A percentile compares a stretch with the other conserved stretches of the same genome.
These are phyloP conservation scores for Melanopsichium pennsylvanicum DNA, from an alignment of 1,284 basidiomycete species.

Conservation along the genomic window DNA sequence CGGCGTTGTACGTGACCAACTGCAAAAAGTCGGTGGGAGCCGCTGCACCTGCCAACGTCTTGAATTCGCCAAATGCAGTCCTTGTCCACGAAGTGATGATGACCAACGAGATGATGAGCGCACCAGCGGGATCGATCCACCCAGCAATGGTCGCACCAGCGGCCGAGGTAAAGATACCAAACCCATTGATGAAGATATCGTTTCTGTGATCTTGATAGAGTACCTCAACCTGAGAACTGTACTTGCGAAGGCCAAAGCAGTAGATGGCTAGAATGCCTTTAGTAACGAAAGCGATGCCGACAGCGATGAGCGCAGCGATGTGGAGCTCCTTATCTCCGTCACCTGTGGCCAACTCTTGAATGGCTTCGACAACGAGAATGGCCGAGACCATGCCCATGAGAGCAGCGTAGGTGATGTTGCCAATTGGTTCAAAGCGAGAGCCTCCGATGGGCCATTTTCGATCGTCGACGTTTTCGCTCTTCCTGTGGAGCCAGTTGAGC, in stretches of 20 bases:
- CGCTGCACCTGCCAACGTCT: conserved; percentile 85
- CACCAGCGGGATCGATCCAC: conserved; percentile 86
- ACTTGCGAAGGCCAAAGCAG: conserved; percentile 78
- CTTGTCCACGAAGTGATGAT: conserved; percentile 81
- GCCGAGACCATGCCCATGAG: conserved; percentile 86
- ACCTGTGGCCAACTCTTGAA: conserved; percentile 74
- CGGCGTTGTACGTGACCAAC: conserved; percentile 84
- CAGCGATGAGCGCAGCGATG: conserved; percentile 81
- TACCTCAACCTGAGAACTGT: conserved; percentile 87
- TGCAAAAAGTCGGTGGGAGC: conserved; percentile 90
- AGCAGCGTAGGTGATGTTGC: conserved; percentile 73
- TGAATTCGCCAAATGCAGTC: conserved; percentile 73
- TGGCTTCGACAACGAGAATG: conserved; percentile 84
- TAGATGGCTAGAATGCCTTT: conserved; percentile 88
- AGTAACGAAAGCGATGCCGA: conserved; percentile 81
- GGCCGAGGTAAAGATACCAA: conserved; percentile 86
- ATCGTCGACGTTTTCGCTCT: conserved; percentile 75
- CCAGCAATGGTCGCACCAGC: conserved; percentile 85
- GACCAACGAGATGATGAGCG: conserved; percentile 75
- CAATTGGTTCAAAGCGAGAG: conserved; percentile 77
- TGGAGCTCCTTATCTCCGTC: conserved; percentile 76
- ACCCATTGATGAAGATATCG: conserved; percentile 69
- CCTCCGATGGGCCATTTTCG: conserved; percentile 93
- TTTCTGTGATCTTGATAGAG: conserved; percentile 93
- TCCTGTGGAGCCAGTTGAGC: conserved; percentile 81